Evolutionary conservation across 2,329 filamentous ascomycete genomes (phyloP).

Genomic region (Fusarium continuum): DNA sequence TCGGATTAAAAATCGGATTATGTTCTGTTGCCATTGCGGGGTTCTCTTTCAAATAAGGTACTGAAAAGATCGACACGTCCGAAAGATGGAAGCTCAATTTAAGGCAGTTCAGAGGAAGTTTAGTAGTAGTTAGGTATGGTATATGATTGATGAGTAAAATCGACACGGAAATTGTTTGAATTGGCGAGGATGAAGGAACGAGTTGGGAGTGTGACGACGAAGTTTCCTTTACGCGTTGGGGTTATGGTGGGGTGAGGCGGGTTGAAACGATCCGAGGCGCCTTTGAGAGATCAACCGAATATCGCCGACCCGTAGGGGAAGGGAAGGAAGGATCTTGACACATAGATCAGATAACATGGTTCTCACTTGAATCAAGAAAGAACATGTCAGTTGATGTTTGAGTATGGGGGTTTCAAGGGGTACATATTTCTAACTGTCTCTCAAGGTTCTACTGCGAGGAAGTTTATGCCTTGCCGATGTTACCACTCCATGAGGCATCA

Average conservation of each 20-base stretch:
- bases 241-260: conserved; percentile 35
- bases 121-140: too few species aligned
- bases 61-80: neutral
- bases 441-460: neutral
- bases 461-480: neutral
- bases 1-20: neutral
- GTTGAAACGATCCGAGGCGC: conserved; percentile 24
- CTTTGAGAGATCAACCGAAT: conserved; percentile 14
- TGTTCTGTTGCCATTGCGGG: conserved; percentile 9
- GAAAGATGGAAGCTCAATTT: neutral
- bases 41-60: neutral
- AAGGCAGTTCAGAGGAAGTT: neutral
- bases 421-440: neutral
- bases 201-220: neutral
- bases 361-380: neutral
- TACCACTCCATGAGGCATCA: conserved; percentile 7
- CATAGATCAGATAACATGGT: neutral
- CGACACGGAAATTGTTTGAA: neutral
- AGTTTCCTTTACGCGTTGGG: conserved; percentile 23
- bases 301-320: conserved; percentile 1
- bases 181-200: neutral
- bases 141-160: neutral
- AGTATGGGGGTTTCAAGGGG: neutral
- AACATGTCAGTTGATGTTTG: neutral
- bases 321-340: conserved; percentile 1